Evolutionary conservation across 345 rosid species (phyloP).

Genomic region (Arabis alpina): DNA sequence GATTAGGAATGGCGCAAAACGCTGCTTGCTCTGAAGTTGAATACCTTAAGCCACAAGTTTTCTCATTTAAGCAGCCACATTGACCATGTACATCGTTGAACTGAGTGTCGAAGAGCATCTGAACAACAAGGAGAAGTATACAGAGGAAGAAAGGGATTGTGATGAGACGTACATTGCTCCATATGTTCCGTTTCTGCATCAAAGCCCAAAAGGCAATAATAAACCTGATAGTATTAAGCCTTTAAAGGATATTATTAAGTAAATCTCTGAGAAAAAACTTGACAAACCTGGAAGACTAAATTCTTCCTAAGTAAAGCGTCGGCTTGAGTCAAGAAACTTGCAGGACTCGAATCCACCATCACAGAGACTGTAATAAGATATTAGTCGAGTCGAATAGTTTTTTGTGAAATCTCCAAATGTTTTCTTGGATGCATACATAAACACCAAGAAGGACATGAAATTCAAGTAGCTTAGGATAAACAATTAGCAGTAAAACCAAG

Average conservation of each 20-base stretch:
- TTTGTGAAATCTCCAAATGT: neutral
- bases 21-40: slow-evolving; percentile 57
- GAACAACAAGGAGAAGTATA: slow-evolving; percentile 59
- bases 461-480: neutral
- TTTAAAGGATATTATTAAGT: neutral
- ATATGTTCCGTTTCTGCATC: slow-evolving; percentile 74
- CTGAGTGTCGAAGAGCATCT: slow-evolving; percentile 51
- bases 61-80: slow-evolving; percentile 71
- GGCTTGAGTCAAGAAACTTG: slow-evolving; percentile 76
- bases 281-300: slow-evolving; percentile 74
- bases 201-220: slow-evolving; percentile 2
- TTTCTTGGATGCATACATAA: slow-evolving; percentile 16
- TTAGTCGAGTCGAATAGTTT: neutral
- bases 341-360: slow-evolving; percentile 57
- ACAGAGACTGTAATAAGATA: slow-evolving; percentile 18
- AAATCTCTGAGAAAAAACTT: neutral
- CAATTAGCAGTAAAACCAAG: neutral
- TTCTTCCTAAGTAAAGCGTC: slow-evolving; percentile 87
- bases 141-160: slow-evolving; percentile 75
- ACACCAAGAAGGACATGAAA: neutral
- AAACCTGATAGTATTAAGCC: neutral
- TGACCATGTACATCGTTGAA: slow-evolving; percentile 38
- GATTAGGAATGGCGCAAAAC: slow-evolving; percentile 60
- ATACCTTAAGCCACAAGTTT: slow-evolving; percentile 64
- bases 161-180: slow-evolving; percentile 75